These are phyloP conservation scores for Debaryomycetaceae sp. DNA, from an alignment of 1,139 yeast genomes.

Conservation along the genomic window DNA sequence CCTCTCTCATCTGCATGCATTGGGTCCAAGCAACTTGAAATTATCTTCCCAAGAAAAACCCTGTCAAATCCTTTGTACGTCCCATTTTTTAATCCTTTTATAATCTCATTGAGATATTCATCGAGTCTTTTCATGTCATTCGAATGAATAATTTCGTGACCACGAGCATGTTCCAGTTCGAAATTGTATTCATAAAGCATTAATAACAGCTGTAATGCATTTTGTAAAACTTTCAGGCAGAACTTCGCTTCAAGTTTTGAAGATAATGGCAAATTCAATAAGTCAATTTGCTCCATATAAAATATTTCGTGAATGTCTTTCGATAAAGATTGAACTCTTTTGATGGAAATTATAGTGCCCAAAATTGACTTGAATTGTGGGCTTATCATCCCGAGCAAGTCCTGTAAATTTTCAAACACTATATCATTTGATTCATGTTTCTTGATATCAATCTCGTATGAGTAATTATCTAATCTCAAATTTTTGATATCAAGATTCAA, in stretches of 20 bases:
- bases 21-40: background rate
- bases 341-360: background rate
- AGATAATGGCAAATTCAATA: constrained; percentile 11
- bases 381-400: background rate
- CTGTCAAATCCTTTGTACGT: background rate
- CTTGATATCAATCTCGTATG: constrained; percentile 4
- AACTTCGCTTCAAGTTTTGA: background rate
- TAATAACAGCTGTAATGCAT: background rate
- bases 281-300: background rate
- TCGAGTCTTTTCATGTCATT: background rate
- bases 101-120: background rate
- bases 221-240: background rate
- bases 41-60: background rate
- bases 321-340: background rate
- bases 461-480: constrained; percentile 9
- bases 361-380: background rate
- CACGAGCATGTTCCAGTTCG: background rate
- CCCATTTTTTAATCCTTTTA: background rate
- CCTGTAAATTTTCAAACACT: background rate
- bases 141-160: background rate
- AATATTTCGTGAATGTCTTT: background rate
- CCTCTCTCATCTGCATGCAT: background rate
- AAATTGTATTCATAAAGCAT: background rate
- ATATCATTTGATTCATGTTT: background rate
- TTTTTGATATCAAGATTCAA: constrained; percentile 15